Evolutionary conservation across 352 stramenopile species (phyloP).

Genomic region (Pythium aristosporum): DNA sequence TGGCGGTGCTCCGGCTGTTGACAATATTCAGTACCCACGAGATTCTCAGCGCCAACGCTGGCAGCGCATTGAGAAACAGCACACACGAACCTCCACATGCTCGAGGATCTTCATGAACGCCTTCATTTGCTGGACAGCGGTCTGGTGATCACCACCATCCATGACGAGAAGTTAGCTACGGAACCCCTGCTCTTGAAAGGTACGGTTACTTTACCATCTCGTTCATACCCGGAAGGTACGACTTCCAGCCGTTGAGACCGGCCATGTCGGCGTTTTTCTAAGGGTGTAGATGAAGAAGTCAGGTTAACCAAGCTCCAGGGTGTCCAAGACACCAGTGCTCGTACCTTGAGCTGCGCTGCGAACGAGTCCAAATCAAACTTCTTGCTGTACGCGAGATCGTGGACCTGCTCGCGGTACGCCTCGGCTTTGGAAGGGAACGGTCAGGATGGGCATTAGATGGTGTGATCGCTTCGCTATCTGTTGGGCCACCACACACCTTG

Average conservation of each 20-base stretch:
- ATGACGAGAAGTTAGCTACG: neutral
- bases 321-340: neutral
- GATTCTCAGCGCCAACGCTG: neutral
- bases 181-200: too few species aligned
- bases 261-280: slow-evolving; percentile 79
- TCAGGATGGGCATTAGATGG: neutral
- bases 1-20: slow-evolving; percentile 58
- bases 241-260: slow-evolving; percentile 74
- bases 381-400: slow-evolving; percentile 59
- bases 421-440: slow-evolving; percentile 36
- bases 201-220: slow-evolving; percentile 45
- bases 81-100: slow-evolving; percentile 51
- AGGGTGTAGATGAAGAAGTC: neutral
- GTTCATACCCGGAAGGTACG: slow-evolving; percentile 76
- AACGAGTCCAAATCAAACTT: slow-evolving; percentile 78
- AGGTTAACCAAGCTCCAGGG: neutral
- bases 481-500: slow-evolving; percentile 37
- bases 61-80: neutral
- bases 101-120: slow-evolving; percentile 78
- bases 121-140: slow-evolving; percentile 85
- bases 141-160: slow-evolving; percentile 32
- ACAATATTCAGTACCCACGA: neutral
- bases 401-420: slow-evolving; percentile 75
- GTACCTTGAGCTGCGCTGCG: slow-evolving; percentile 67
- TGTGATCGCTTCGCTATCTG: neutral